Conservation (phyloP, 352 stramenopile species). For the Phytophthora litchii region DNA sequence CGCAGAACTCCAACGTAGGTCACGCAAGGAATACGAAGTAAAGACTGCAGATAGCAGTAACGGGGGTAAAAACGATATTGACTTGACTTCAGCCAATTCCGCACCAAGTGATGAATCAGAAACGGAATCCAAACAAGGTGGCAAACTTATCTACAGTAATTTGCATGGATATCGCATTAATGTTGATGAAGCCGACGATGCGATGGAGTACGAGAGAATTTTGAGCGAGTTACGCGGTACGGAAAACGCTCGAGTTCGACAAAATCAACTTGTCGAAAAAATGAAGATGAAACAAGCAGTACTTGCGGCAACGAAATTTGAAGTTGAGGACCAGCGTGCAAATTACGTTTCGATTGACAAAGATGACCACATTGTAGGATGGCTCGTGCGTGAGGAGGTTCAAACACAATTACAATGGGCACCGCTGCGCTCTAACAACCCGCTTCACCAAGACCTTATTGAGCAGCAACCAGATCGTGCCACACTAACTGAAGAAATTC, state of each 20-base stretch:
- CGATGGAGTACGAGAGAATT: constrained; percentile 77
- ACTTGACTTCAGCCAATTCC: constrained; percentile 1
- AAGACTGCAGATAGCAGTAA: not conserved
- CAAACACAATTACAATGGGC: constrained; percentile 57
- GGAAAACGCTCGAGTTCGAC: constrained; percentile 39
- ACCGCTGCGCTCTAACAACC: constrained; percentile 52
- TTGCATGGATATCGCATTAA: constrained; percentile 80
- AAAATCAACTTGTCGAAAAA: constrained; percentile 36
- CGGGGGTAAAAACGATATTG: not conserved
- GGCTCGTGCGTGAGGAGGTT: constrained; percentile 51
- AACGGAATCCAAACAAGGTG: constrained; percentile 8
- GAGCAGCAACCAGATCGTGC: constrained; percentile 67
- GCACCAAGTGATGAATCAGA: constrained; percentile 15
- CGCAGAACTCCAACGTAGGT: constrained; percentile 25
- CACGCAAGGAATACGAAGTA: not conserved
- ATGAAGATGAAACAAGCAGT: constrained; percentile 33
- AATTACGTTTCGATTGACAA: constrained; percentile 39
- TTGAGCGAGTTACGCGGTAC: constrained; percentile 65
- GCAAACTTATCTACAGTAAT: constrained; percentile 75
- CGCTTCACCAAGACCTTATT: constrained; percentile 55
- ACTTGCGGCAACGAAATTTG: constrained; percentile 26
- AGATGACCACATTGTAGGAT: constrained; percentile 52
- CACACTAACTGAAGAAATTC: constrained; percentile 73
- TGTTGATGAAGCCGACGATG: constrained; percentile 65
- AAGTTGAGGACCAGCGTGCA: constrained; percentile 63